A percentile compares a stretch with the other conserved stretches of the same genome.
Conservation (phyloP, 495 filamentous ascomycete genomes). For the Cudoniella acicularis region DNA sequence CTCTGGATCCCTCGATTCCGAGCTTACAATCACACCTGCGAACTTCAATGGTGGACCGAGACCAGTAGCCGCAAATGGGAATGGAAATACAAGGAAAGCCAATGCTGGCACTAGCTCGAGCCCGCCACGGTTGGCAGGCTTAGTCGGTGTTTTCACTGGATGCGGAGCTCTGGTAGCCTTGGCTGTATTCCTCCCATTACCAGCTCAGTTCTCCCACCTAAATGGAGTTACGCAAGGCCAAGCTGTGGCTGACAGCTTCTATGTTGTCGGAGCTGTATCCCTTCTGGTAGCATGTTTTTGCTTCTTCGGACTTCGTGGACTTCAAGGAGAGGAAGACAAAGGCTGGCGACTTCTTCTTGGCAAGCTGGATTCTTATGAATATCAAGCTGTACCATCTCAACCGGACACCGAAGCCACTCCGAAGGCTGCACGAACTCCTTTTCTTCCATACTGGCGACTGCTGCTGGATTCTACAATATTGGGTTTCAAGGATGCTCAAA, state of each 20-base stretch:
- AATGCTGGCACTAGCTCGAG: conserved; percentile 24
- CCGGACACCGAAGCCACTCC: not conserved
- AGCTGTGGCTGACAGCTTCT: conserved; percentile 78
- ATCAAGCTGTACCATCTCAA: conserved; percentile 9
- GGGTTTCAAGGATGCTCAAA: conserved; percentile 70
- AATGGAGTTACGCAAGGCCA: conserved; percentile 59
- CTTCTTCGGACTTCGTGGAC: conserved; percentile 72
- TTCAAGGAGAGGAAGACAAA: conserved; percentile 77
- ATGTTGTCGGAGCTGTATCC: conserved; percentile 72
- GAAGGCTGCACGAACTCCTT: not conserved
- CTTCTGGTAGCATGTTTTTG: conserved; percentile 68
- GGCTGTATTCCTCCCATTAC: conserved; percentile 77
- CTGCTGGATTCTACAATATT: conserved; percentile 64
- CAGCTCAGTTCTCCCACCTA: conserved; percentile 66
- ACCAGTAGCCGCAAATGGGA: conserved; percentile 1
- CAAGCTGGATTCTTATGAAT: conserved; percentile 20
- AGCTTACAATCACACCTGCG: conserved; percentile 60
- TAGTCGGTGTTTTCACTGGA: conserved; percentile 89
- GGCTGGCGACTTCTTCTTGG: conserved; percentile 53
- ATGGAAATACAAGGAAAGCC: not conserved
- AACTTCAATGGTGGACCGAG: conserved; percentile 27
- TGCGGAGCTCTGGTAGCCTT: conserved; percentile 86
- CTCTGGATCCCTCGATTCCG: conserved; percentile 55
- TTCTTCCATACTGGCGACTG: conserved; percentile 44
- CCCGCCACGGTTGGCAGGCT: conserved; percentile 69